Evolutionary conservation across 805 yeast genomes (phyloP), one percentile per base, ranked within the genome.

Genomic region (Suhomyces sp.): DNA sequence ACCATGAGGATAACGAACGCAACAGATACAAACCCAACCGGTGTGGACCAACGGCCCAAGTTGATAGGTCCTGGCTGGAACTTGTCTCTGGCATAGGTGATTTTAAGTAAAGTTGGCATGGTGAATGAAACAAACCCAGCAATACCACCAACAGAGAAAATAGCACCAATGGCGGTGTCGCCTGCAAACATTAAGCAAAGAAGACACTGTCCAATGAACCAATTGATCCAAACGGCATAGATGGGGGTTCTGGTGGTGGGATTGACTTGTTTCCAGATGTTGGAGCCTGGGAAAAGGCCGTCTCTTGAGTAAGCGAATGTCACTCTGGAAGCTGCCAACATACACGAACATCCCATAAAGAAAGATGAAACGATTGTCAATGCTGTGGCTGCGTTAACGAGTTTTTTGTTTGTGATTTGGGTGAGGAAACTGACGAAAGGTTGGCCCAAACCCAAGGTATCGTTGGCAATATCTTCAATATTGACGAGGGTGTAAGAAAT

Each of bases 71-170:
- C 88, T 2, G 76, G 77, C 43, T 60, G 60, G 62, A 81, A 81
- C 1, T 65, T 57, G 24, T 70, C 60, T 38, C 74, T 58, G 3
- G 79, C 72, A 48, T 72, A 74, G 4, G 81, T 72, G 47, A 77
- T 72, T 51, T 78, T 75, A 39, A 81, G 67, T 6, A 76, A 48
- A 13, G 80, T 76, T 9, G 88, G 88, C 46, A 77, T 63, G n/a
- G 76, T 69, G 58, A 81, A 81, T 3, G 87, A 80, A 39, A 81
- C 70, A 48, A 79, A 79, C 0, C 83, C 76, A 10, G 83, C 75
- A 49, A 81, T 79, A 28, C 85, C 86, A 20, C 85, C 84, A 31
- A 81, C 83, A 2, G 85, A 78, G 61, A 81, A 81, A 41, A 80
- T 79, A 27, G 88, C 88, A 19, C 74, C 79, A 45, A 81, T 77